Evolutionary conservation across 176 grass and related monocot genomes (phyloP), one percentile per base, ranked within the genome.

Genomic region (Avena eriantha): DNA sequence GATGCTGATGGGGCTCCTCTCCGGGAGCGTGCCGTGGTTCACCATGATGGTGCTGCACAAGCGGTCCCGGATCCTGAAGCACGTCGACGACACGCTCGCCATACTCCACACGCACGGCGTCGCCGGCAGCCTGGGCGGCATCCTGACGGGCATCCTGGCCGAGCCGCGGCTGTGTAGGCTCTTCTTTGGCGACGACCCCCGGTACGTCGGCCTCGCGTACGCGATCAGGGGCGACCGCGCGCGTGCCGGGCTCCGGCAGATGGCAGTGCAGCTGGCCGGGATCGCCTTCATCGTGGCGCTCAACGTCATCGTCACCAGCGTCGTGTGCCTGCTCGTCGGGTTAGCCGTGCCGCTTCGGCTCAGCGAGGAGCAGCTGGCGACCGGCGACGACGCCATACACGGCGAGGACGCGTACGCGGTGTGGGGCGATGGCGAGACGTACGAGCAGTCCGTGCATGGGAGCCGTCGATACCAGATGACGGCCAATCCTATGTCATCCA

Each of bases 11-110:
- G 93, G 92, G 4, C 35, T 81, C 3, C 21, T 85, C 33, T 91
- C 92, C 13, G 95, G 93, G 13, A 97, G 89, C 89, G 86, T 95
- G 71, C 95, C 92, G 14, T 95, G 95, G 92, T 73, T 43, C 70
- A 97, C 92, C 86, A 97, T 97, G 93, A 97, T 95, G 92, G 91
- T 97, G 49, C 89, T 97, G 29, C 91, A 95, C 89, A 91, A 51
- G 75, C 90, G 83, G 65, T 76, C 73, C 87, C 57, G 59, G 11
- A 4, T 95, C 73, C 87, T 97, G 48, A 87, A 63, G 65, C 58
- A 64, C 26, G 80, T 95, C 1, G 95, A 97, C 57, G 92, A 97
- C 93, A 97, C 93, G 73, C 90, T 97, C 12, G 92, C 90, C 64
- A 75, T 97, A 45, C 60, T 97, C 89, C 92, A 95, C 87, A 97